Conservation (phyloP, 2,329 filamentous ascomycete genomes). For the Pseudonectria buxi region DNA sequence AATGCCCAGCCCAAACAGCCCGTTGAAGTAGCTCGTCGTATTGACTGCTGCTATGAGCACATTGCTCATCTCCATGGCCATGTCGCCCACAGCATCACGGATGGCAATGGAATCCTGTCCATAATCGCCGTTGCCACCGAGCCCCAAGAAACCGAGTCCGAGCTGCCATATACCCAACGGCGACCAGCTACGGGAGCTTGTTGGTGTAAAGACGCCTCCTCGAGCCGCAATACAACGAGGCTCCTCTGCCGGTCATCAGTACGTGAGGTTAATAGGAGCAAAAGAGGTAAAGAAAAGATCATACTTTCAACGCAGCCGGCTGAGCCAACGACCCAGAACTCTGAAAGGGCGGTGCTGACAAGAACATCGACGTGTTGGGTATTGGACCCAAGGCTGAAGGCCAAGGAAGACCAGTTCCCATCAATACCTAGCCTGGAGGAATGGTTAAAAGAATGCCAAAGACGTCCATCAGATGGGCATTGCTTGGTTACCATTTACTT, state of each 20-base stretch:
- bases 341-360: constrained; percentile 62
- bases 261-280: constrained; percentile 7
- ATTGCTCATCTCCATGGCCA: constrained; percentile 35
- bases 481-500: constrained; percentile 18
- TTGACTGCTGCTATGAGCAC: constrained; percentile 48
- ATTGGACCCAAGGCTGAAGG: constrained; percentile 41
- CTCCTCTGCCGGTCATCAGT: constrained; percentile 30
- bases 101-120: constrained; percentile 46
- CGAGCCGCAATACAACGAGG: constrained; percentile 48
- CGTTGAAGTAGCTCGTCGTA: constrained; percentile 47
- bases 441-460: constrained; percentile 6
- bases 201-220: constrained; percentile 51
- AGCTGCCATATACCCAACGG: constrained; percentile 54
- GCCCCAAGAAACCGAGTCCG: constrained; percentile 51
- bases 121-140: constrained; percentile 57
- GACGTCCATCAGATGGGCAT: constrained; percentile 4
- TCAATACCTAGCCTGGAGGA: constrained; percentile 53
- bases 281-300: constrained; percentile 14
- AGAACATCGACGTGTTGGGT: constrained; percentile 32
- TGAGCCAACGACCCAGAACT: constrained; percentile 61
- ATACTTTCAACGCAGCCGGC: constrained; percentile 48
- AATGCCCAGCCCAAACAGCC: constrained; percentile 51
- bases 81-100: constrained; percentile 31
- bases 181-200: constrained; percentile 50
- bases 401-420: constrained; percentile 66